Evolutionary conservation across 768 basidiomycete genomes (phyloP).

Genomic region (Termitomyces sp.): DNA sequence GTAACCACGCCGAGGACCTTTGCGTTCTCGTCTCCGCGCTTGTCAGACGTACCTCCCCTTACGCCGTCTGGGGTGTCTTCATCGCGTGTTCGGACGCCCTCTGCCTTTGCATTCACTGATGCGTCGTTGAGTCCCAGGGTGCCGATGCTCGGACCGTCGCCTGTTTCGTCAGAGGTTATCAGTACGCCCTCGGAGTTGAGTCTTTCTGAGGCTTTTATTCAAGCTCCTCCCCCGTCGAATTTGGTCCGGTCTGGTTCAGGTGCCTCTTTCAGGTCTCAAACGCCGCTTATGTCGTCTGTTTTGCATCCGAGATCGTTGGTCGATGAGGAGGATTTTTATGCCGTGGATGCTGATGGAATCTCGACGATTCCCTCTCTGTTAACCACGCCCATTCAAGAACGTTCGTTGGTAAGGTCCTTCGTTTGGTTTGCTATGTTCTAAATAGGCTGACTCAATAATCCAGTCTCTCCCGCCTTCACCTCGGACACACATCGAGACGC

Average conservation of each 20-base stretch:
- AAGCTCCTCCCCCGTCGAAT: background rate
- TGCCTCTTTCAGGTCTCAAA: constrained; percentile 33
- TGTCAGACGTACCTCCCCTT: constrained; percentile 3
- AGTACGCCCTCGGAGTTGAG: constrained; percentile 2
- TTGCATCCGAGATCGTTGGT: constrained; percentile 28
- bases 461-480: background rate
- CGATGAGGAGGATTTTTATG: constrained; percentile 14
- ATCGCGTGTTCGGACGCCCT: constrained; percentile 2
- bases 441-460: constrained; percentile 1
- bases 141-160: constrained; percentile 1
- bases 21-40: background rate
- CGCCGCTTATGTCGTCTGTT: constrained; percentile 35
- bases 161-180: background rate
- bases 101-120: constrained; percentile 24
- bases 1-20: constrained; percentile 7
- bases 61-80: constrained; percentile 6
- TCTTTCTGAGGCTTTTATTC: background rate
- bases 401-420: constrained; percentile 11
- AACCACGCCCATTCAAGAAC: constrained; percentile 29
- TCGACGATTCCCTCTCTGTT: constrained; percentile 57
- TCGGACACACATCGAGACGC: constrained; percentile 26
- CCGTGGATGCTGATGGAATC: constrained; percentile 20
- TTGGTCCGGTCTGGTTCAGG: constrained; percentile 17
- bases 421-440: background rate
- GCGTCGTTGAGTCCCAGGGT: constrained; percentile 18